phyloP scores from a whole-genome alignment of 1,284 basidiomycete genomes.

The Trametes hirsuta region DNA sequence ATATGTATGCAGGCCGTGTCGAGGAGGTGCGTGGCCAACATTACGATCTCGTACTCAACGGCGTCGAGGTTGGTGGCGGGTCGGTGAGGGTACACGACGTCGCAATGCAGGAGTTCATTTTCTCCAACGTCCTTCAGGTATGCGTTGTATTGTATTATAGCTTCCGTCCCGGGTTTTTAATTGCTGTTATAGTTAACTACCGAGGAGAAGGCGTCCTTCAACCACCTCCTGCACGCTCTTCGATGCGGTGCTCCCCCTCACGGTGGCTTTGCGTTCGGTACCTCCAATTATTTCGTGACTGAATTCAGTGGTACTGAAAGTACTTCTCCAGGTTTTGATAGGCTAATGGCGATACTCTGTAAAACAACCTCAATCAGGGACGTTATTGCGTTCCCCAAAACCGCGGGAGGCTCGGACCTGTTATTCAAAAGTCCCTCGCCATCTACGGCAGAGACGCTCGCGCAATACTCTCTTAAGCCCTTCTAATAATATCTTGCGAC shows the following conservation, averaged over 20 bases:
- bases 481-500: background rate
- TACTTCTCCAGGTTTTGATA: slow-evolving; percentile 76
- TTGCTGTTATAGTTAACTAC: slow-evolving; percentile 41
- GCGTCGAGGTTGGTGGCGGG: slow-evolving; percentile 92
- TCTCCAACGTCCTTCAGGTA: slow-evolving; percentile 80
- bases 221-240: slow-evolving; percentile 85
- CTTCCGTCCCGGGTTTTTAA: background rate
- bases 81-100: slow-evolving; percentile 93
- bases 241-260: slow-evolving; percentile 92
- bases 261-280: slow-evolving; percentile 92
- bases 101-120: slow-evolving; percentile 82
- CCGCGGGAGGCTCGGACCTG: slow-evolving; percentile 80
- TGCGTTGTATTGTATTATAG: slow-evolving; percentile 19
- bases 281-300: slow-evolving; percentile 23
- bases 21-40: slow-evolving; percentile 85
- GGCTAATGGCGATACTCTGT: slow-evolving; percentile 89
- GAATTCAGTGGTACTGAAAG: slow-evolving; percentile 9
- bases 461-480: slow-evolving; percentile 63
- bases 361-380: slow-evolving; percentile 86
- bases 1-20: slow-evolving; percentile 70
- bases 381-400: slow-evolving; percentile 97
- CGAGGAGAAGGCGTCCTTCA: slow-evolving; percentile 77
- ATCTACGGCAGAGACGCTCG: slow-evolving; percentile 56
- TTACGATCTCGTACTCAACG: slow-evolving; percentile 96
- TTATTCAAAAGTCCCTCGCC: slow-evolving; percentile 87